A percentile compares a stretch with the other conserved stretches of the same genome.
phyloP scores from a whole-genome alignment of 2,329 filamentous ascomycete species.

The Stromatinia cepivora region DNA sequence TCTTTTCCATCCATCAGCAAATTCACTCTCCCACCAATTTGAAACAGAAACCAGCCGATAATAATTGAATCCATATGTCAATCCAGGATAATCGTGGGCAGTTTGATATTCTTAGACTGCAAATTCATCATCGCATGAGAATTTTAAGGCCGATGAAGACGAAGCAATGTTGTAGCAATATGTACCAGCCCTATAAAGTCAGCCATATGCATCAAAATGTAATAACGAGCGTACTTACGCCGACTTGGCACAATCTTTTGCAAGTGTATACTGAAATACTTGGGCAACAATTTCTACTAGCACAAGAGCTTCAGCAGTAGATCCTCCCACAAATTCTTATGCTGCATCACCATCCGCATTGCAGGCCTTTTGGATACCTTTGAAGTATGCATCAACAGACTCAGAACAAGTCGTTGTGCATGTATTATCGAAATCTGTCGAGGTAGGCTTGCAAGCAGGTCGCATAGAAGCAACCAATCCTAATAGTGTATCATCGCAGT shows the following conservation, averaged over 20 bases:
- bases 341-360: constrained; percentile 37
- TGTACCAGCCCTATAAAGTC: background rate
- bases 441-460: constrained; percentile 36
- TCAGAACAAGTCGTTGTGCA: constrained; percentile 37
- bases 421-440: constrained; percentile 34
- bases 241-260: background rate
- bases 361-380: constrained; percentile 36
- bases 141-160: constrained; percentile 10
- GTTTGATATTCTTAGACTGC: constrained; percentile 37
- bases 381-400: constrained; percentile 36
- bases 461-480: constrained; percentile 39
- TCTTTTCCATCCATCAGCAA: constrained; percentile 36
- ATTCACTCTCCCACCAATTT: constrained; percentile 37
- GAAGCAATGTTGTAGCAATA: background rate
- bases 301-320: constrained; percentile 33
- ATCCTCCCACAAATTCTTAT: constrained; percentile 26
- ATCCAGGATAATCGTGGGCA: constrained; percentile 38
- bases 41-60: constrained; percentile 33
- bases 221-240: constrained; percentile 23
- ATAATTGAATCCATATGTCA: constrained; percentile 35
- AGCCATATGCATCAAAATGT: background rate
- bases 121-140: constrained; percentile 38
- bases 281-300: constrained; percentile 22
- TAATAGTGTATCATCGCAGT: constrained; percentile 40
- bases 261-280: constrained; percentile 23